Base-by-base conservation (phyloP, 345 rosid species). In the Brassica incana region DNA sequence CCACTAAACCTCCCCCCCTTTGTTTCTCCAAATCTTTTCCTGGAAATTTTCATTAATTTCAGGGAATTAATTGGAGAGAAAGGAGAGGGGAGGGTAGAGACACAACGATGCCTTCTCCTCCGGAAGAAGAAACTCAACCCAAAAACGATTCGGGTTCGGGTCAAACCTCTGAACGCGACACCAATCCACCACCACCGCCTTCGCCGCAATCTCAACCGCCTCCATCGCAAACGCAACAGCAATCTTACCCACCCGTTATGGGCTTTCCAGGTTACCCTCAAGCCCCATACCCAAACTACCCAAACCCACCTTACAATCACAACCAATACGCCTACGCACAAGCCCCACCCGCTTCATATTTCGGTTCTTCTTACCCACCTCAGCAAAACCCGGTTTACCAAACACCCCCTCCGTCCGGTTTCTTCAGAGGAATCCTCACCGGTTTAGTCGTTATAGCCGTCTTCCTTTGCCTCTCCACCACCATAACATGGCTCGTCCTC, bases 291-390 rank as follows among this genome's bases (percentile, higher is more conserved):
- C 73, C 77, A 71, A 74, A 18, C 45, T 82, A 82, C 25, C 85
- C 82, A 62, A 82, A 78, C 71, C 70, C 72, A 43, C 33, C 71
- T 36, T 43, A 72, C 73, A 12, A 65, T 29, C 40, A 48, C 65
- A 73, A 35, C 48, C 73, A 45, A 36, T 67, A 70, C 38, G 76
- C 77, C 6, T 84, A 81, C 65, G 76, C 80, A 0, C 86, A 78
- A 71, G 81, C 88, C 15, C 86, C 90, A 2, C 84, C 88, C 7
- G 84, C 85, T 1, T 76, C 83, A 0, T 87, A 87, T 77, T 87
- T 86, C 80, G 72, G 77, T 0, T 20, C 81, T 3, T 45, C 64
- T 9, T 74, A 77, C 83, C 80, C 82, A 8, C 8, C 56, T 3
- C 81, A 73, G 0, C 85, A 75, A 67, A 66, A 67, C 11, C 69